These are phyloP conservation scores for Penicillium nordicum DNA, from an alignment of 2,329 filamentous ascomycete species.

Conservation along the genomic window DNA sequence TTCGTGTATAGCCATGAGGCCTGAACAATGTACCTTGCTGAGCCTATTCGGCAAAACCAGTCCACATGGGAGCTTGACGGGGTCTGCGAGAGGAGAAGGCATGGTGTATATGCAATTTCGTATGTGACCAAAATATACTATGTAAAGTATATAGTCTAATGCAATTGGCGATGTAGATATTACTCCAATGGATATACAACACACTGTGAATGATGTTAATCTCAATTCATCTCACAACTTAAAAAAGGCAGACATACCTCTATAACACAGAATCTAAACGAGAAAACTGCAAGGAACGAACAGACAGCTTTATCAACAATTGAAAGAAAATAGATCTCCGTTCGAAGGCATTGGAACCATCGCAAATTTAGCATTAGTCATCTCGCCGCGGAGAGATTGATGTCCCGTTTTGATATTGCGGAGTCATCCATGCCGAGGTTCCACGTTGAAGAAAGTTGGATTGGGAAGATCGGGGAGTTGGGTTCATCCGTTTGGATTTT, in stretches of 20 bases:
- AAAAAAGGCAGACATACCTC: background rate
- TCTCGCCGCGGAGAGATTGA: conserved; percentile 18
- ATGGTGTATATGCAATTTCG: conserved; percentile 6
- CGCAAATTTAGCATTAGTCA: background rate
- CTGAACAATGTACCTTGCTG: conserved; percentile 32
- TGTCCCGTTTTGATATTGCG: background rate
- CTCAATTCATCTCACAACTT: background rate
- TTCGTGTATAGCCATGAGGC: background rate
- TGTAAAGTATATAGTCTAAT: background rate
- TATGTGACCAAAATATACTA: background rate
- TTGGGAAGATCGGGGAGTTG: background rate
- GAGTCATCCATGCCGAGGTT: background rate
- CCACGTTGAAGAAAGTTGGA: background rate
- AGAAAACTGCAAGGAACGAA: background rate
- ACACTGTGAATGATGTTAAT: background rate
- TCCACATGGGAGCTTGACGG: conserved; percentile 54
- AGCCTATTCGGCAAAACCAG: conserved; percentile 56
- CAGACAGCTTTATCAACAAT: background rate
- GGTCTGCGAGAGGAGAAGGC: conserved; percentile 35
- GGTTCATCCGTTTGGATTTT: background rate
- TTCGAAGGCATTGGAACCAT: background rate
- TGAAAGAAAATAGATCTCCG: background rate
- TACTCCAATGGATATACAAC: background rate
- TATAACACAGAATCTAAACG: background rate
- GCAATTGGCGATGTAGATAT: background rate